Conservation (phyloP, 2,329 filamentous ascomycete genomes). For the Pyrenophora seminiperda region DNA sequence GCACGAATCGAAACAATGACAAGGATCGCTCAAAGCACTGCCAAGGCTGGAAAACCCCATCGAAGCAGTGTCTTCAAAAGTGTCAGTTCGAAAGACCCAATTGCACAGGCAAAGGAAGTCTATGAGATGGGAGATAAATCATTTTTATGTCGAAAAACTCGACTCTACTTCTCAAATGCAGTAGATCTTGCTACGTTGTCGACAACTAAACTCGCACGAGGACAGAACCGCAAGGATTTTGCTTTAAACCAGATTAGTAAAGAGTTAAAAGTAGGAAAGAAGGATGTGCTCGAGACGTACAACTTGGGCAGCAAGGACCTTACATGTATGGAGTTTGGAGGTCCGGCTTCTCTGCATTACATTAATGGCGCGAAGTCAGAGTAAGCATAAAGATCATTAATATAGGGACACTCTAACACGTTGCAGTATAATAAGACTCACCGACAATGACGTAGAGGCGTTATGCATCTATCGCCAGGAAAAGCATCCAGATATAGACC, state of each 20-base stretch:
- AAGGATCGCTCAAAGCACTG: neutral
- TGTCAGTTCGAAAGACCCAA: neutral
- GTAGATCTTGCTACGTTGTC: neutral
- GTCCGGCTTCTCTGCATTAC: neutral
- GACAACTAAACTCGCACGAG: neutral
- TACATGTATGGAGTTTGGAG: neutral
- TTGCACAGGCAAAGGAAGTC: neutral
- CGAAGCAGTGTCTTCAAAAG: slow-evolving; percentile 1
- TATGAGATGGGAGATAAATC: neutral
- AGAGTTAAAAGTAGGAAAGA: neutral
- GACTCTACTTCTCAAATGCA: neutral
- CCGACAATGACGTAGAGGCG: neutral
- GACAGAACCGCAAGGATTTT: neutral
- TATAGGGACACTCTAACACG: neutral
- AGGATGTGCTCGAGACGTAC: neutral
- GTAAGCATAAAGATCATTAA: neutral
- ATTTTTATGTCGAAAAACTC: neutral
- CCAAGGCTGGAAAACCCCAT: slow-evolving; percentile 1
- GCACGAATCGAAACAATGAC: neutral
- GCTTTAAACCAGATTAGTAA: neutral
- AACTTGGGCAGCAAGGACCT: neutral
- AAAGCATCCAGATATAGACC: neutral
- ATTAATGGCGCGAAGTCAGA: neutral
- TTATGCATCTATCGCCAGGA: neutral
- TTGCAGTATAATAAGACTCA: neutral